These are phyloP conservation scores for Wickerhamomyces chambardii DNA, from an alignment of 805 yeast species.

Conservation along the genomic window DNA sequence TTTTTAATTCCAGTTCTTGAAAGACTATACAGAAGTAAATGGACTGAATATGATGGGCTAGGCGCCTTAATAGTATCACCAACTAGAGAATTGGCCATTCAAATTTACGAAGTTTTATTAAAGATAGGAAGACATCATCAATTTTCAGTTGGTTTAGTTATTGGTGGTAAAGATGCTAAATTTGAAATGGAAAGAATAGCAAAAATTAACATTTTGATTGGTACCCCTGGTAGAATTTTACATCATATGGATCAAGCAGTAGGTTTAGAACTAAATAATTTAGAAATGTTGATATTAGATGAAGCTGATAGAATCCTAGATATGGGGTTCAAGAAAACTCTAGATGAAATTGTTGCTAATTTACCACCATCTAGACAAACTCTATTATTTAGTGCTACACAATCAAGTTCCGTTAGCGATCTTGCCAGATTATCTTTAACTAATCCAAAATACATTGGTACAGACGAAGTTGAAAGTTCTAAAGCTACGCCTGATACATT, in stretches of 20 bases:
- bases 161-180: constrained; percentile 54
- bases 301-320: constrained; percentile 92
- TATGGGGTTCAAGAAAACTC: constrained; percentile 62
- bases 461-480: constrained; percentile 54
- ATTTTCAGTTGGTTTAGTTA: constrained; percentile 53
- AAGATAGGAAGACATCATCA: constrained; percentile 53
- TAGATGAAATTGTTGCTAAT: constrained; percentile 54
- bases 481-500: constrained; percentile 76
- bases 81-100: constrained; percentile 62
- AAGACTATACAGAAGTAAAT: constrained; percentile 37
- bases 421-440: constrained; percentile 85
- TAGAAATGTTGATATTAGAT: constrained; percentile 74
- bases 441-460: constrained; percentile 85
- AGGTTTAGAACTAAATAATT: constrained; percentile 50
- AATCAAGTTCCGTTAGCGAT: constrained; percentile 76
- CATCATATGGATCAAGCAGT: constrained; percentile 65
- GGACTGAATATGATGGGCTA: constrained; percentile 26
- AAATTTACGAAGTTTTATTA: constrained; percentile 61
- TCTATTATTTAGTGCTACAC: constrained; percentile 90
- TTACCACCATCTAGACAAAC: constrained; percentile 90
- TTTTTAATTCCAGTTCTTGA: constrained; percentile 80
- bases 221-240: constrained; percentile 85
- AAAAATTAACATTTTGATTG: constrained; percentile 72
- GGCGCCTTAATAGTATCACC: constrained; percentile 72
- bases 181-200: constrained; percentile 65